Percentiles rank a stretch among this genome's conserved stretches.
These are phyloP conservation scores for Lumnitzera racemosa DNA, from an alignment of 345 rosid genomes.

Conservation along the genomic window DNA sequence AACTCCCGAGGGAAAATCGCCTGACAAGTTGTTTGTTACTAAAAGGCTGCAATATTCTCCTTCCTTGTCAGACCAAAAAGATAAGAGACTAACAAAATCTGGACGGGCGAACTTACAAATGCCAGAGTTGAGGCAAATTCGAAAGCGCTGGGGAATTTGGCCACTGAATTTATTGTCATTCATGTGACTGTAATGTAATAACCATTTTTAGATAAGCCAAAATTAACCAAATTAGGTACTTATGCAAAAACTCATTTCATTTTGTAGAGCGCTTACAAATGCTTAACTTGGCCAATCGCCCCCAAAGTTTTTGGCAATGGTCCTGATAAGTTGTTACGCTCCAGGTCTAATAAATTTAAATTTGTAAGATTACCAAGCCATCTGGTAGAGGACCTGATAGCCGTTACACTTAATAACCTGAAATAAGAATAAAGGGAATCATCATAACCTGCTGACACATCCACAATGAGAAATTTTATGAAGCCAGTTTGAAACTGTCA, in stretches of 20 bases:
- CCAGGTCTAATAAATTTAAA: constrained; percentile 78
- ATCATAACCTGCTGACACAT: not conserved
- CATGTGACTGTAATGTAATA: constrained; percentile 71
- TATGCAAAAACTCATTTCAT: not conserved
- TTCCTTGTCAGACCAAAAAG: constrained; percentile 3
- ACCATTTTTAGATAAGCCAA: constrained; percentile 1
- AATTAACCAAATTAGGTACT: not conserved
- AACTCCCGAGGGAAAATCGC: constrained; percentile 77
- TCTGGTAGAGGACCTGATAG: constrained; percentile 72
- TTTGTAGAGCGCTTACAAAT: constrained; percentile 60
- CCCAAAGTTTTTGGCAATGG: constrained; percentile 74
- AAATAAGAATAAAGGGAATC: not conserved
- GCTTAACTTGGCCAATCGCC: constrained; percentile 58
- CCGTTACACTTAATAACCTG: constrained; percentile 84
- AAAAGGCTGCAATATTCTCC: constrained; percentile 58
- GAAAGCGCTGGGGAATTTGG: constrained; percentile 80
- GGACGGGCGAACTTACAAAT: constrained; percentile 58
- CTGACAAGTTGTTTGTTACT: constrained; percentile 86
- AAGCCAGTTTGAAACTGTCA: not conserved
- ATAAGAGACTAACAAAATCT: not conserved
- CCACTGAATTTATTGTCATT: constrained; percentile 95
- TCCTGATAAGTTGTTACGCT: constrained; percentile 72
- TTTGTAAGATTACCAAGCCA: constrained; percentile 80
- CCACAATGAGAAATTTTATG: not conserved
- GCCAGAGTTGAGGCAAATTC: constrained; percentile 58